Evolutionary conservation across 2,329 filamentous ascomycete species (phyloP), one percentile per base, ranked within the genome.

Genomic region (Periconia digitata): DNA sequence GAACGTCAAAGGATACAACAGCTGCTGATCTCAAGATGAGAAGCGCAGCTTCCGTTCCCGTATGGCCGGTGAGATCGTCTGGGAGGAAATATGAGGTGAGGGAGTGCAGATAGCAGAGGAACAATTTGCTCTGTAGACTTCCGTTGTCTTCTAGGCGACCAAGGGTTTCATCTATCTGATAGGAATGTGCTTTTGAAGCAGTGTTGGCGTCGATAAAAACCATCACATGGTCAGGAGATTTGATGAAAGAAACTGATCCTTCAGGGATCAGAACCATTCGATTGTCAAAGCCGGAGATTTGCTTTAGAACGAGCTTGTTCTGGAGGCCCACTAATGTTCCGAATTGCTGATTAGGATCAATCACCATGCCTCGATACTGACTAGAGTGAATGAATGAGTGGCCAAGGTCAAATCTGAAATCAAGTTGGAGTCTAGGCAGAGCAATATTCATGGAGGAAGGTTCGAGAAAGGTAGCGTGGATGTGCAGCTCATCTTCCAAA

Each of bases 11-110:
- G 0, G 82, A 85, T 17, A 66, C 58, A 0, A 82, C 63, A 0
- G 79, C 71, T 0, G 79, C 79, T 0, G 78, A 80, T 0, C 49
- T 37, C 0, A 85, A 59, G 1, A 82, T 79, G 0, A 58, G 52
- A 0, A 85, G 55, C 0, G 81, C 79, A 40, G 79, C 63, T 52
- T 85, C 82, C 0, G 79, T 82, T 0, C 83, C 83, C 0, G 80
- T 85, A 6, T 65, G 62, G 0, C 56, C 40, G 0, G 76, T 80
- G 0, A 84, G 66, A 0, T 64, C 66, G 53, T 85, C 82, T 0
- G 77, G 75, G 0, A 82, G 62, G 20, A 72, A 79, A 41, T 75
- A 73, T 0, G 81, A 79, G 0, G 82, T 85, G 0, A 83, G 47
- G 0, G 76, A 80, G 51, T 85, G 81, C 0, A 85, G 61, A 22